Percentiles rank a stretch among this genome's conserved stretches.
phyloP scores from a whole-genome alignment of 1,284 basidiomycete genomes.

The Cryptococcus sp. region DNA sequence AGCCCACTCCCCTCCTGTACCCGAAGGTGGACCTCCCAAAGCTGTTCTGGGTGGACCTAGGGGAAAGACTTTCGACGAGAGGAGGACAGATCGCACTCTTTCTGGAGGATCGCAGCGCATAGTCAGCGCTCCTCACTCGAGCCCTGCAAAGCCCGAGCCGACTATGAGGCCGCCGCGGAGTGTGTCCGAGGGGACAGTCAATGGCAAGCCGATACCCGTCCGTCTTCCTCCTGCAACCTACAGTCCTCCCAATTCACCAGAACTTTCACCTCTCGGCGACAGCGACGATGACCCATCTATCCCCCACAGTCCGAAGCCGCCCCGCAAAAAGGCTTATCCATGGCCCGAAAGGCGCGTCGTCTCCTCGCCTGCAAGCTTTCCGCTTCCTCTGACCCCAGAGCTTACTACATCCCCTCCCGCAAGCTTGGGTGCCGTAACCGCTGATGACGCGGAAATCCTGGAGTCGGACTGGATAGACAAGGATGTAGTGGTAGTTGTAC shows the following conservation, averaged over 20 bases:
- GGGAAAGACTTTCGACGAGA: constrained; percentile 45
- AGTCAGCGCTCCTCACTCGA: constrained; percentile 1
- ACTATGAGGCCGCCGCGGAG: not conserved
- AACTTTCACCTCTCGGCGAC: not conserved
- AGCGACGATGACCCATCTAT: not conserved
- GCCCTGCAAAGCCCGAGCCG: not conserved
- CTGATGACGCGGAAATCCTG: not conserved
- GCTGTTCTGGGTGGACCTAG: constrained; percentile 45
- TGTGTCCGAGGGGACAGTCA: not conserved
- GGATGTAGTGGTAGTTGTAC: not conserved
- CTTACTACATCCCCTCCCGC: not conserved
- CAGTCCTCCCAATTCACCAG: constrained; percentile 24
- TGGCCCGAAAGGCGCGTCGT: constrained; percentile 15
- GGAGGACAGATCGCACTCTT: constrained; percentile 13
- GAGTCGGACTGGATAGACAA: not conserved
- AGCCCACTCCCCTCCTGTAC: too few species aligned
- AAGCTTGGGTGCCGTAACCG: too few species aligned
- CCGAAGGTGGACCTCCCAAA: constrained; percentile 40
- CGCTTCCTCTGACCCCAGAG: constrained; percentile 15
- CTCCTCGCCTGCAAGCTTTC: constrained; percentile 13
- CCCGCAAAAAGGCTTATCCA: constrained; percentile 24
- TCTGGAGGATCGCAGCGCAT: constrained; percentile 1
- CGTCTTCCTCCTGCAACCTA: constrained; percentile 26
- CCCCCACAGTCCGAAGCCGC: not conserved
- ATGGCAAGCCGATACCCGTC: constrained; percentile 25